Conservation (phyloP, 148 eudicot species). For the Cornus florida region DNA sequence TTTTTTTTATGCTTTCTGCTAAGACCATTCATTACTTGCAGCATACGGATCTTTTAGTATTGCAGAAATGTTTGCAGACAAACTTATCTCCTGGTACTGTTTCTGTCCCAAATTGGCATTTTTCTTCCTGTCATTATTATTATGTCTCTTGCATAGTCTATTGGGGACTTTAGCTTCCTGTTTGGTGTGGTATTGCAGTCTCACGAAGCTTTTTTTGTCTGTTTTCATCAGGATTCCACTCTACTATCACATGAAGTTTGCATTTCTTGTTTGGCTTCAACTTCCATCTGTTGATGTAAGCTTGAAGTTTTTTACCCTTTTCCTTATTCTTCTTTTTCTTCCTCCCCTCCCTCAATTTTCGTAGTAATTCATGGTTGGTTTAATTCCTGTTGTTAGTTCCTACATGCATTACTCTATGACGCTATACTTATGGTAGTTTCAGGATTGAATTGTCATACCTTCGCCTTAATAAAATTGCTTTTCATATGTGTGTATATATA, state of each 20-base stretch:
- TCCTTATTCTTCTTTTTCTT: neutral
- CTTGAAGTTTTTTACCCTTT: neutral
- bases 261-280: conserved; percentile 98
- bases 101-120: conserved; percentile 10
- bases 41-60: conserved; percentile 89
- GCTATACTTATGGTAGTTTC: neutral
- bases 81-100: conserved; percentile 73
- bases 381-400: neutral
- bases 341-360: neutral
- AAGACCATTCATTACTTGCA: conserved; percentile 36
- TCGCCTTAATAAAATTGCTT: neutral
- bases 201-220: conserved; percentile 17
- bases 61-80: conserved; percentile 82
- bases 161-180: neutral
- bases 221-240: conserved; percentile 66
- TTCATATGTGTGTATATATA: neutral
- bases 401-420: neutral
- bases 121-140: neutral
- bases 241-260: conserved; percentile 93
- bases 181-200: neutral
- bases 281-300: conserved; percentile 84
- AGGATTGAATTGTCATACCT: neutral
- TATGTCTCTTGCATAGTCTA: neutral
- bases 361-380: neutral
- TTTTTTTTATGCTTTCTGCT: conserved; percentile 15